Conservation (phyloP, 306 rosid species). For the Castanea sativa region DNA sequence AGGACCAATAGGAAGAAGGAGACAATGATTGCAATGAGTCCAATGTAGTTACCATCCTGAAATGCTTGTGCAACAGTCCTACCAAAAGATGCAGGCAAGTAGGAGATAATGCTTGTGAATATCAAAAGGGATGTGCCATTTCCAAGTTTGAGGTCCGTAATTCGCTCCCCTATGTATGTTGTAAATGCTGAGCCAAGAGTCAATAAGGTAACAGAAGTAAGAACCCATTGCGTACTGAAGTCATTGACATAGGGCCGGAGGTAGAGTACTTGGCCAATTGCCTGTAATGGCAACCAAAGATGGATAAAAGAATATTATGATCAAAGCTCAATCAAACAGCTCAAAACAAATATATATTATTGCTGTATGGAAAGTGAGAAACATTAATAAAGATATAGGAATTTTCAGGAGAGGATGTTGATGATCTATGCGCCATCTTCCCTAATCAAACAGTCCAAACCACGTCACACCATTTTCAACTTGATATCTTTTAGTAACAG, state of each 20-base stretch:
- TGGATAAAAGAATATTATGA: constrained; percentile 8
- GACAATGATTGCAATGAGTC: constrained; percentile 61
- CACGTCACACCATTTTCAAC: neutral
- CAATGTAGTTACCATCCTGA: constrained; percentile 81
- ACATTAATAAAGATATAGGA: neutral
- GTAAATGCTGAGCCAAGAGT: constrained; percentile 88
- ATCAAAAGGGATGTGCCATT: constrained; percentile 95
- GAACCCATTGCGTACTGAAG: constrained; percentile 72
- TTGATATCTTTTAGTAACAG: neutral
- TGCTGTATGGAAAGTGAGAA: neutral
- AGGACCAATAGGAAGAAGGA: constrained; percentile 86
- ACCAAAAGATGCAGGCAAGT: constrained; percentile 97
- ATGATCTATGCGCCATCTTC: neutral
- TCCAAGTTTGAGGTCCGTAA: constrained; percentile 92
- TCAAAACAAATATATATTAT: neutral
- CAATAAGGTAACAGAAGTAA: constrained; percentile 75
- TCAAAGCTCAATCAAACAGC: constrained; percentile 9
- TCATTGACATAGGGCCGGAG: constrained; percentile 94
- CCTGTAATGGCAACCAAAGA: constrained; percentile 45
- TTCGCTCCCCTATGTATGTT: constrained; percentile 82
- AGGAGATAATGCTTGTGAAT: constrained; percentile 94
- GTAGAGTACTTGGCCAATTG: constrained; percentile 91
- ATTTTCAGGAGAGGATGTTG: neutral
- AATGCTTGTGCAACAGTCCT: constrained; percentile 71
- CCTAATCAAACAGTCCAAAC: neutral